Conservation (phyloP, 495 filamentous ascomycete species). For the Trichoderma reesei region DNA sequence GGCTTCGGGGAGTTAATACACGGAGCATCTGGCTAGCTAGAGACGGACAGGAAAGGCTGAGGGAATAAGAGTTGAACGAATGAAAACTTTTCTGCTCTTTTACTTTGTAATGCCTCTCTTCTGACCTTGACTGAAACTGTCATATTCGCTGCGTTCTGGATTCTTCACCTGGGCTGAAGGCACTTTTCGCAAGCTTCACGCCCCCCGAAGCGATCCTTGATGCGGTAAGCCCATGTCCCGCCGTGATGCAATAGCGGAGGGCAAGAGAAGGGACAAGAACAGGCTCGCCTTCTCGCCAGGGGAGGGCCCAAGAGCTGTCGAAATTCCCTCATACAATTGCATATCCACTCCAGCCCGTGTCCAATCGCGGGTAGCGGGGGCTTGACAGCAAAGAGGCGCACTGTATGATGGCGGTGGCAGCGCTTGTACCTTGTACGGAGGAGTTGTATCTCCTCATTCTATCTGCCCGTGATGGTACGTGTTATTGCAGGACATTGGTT, state of each 20-base stretch:
- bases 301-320: too few species aligned
- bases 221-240: conserved; percentile 5
- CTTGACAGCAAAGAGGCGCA: not conserved
- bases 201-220: not conserved
- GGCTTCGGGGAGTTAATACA: too few species aligned
- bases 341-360: not conserved
- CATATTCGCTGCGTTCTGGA: not conserved
- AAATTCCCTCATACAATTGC: conserved; percentile 9
- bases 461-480: too few species aligned
- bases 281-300: not conserved
- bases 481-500: too few species aligned
- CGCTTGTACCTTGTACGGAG: not conserved
- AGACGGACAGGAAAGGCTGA: too few species aligned
- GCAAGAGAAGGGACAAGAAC: too few species aligned
- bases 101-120: too few species aligned
- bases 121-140: too few species aligned
- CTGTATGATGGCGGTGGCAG: not conserved
- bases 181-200: too few species aligned
- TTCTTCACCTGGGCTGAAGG: not conserved
- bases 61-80: not conserved
- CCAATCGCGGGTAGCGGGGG: not conserved
- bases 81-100: not conserved
- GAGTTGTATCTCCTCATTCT: not conserved
- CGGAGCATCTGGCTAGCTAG: too few species aligned
- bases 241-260: conserved; percentile 3